phyloP scores from a whole-genome alignment of 2,329 filamentous ascomycete genomes.

The Xylaria sp. region DNA sequence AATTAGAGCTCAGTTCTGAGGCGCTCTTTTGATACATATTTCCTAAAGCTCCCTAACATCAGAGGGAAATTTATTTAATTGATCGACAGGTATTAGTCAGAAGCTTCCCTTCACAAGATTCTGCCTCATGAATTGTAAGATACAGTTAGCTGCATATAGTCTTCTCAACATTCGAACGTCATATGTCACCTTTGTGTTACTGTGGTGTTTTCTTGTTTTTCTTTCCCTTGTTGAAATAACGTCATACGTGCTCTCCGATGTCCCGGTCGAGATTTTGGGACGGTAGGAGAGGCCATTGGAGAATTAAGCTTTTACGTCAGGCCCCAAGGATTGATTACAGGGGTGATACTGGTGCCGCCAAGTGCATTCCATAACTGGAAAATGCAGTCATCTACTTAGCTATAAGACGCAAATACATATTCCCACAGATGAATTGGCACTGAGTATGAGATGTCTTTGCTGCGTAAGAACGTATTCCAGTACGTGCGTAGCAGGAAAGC shows the following conservation, averaged over 20 bases:
- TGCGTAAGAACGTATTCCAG: background rate
- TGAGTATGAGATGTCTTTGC: background rate
- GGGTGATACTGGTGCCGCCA: background rate
- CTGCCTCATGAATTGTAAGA: background rate
- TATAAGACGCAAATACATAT: background rate
- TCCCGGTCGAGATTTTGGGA: background rate
- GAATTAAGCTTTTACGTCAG: background rate
- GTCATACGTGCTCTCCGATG: background rate
- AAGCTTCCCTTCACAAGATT: background rate
- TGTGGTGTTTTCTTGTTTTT: background rate
- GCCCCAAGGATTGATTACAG: background rate
- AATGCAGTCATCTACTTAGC: background rate
- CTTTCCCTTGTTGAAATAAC: background rate
- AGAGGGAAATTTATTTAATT: background rate
- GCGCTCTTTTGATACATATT: background rate
- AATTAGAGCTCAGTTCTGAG: background rate
- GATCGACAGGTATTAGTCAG: background rate
- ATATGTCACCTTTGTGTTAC: background rate
- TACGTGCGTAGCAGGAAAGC: conserved; percentile 7
- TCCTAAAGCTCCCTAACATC: background rate
- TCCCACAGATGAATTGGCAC: background rate
- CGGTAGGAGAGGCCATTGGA: no score
- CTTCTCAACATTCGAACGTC: background rate
- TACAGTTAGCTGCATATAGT: background rate
- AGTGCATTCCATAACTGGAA: background rate